Evolutionary conservation across 768 basidiomycete genomes (phyloP).

Genomic region (Hygrophorus pudorinus): DNA sequence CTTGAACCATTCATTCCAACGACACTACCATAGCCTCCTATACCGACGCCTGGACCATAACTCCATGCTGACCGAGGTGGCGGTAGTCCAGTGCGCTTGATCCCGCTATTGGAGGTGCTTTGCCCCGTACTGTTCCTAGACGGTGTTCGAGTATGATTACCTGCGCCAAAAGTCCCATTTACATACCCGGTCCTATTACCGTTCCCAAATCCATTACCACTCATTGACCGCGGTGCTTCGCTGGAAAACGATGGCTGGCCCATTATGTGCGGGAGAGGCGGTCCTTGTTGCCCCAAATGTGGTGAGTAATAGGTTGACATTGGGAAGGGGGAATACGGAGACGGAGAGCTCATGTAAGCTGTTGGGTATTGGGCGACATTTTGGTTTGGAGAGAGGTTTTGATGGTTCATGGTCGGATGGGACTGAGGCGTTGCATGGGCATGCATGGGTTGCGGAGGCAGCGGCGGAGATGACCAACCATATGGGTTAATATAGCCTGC

Average conservation of each 20-base stretch:
- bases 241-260: conserved; percentile 9
- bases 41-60: conserved; percentile 53
- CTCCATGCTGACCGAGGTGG: conserved; percentile 51
- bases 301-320: conserved; percentile 25
- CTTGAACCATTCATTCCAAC: conserved; percentile 11
- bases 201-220: conserved; percentile 19
- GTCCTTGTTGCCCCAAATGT: conserved; percentile 14
- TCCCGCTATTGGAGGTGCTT: conserved; percentile 6
- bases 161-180: conserved; percentile 10
- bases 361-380: conserved; percentile 15
- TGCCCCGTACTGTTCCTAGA: conserved; percentile 18
- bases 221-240: conserved; percentile 18
- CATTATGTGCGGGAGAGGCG: conserved; percentile 15
- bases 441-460: conserved; percentile 16
- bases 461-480: conserved; percentile 22
- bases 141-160: conserved; percentile 23
- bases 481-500: conserved; percentile 26
- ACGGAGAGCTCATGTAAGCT: conserved; percentile 22
- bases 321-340: conserved; percentile 17
- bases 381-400: conserved; percentile 8
- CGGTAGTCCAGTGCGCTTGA: conserved; percentile 15
- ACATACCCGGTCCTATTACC: conserved; percentile 13
- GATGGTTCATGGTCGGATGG: conserved; percentile 5
- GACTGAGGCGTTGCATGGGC: conserved; percentile 1
- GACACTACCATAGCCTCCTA: conserved; percentile 31